phyloP scores from a whole-genome alignment of 108 stramenopile species.

The Mayamaea pseudoterrestris region DNA sequence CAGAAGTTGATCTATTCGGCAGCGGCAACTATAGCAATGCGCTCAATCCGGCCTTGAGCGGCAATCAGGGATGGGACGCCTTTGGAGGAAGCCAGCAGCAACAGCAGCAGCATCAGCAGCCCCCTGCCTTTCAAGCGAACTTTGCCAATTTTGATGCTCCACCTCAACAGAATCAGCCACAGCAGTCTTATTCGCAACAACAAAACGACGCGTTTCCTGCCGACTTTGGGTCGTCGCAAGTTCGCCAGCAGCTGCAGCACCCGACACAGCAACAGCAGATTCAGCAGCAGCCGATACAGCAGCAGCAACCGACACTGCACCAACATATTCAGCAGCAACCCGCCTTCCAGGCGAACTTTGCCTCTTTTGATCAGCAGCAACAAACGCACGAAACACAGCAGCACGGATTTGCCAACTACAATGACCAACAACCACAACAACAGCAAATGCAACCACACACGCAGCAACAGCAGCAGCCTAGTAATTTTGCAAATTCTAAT shows the following conservation, averaged over 20 bases:
- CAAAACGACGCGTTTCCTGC: not conserved
- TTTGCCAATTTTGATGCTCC: constrained; percentile 15
- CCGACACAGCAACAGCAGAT: constrained; percentile 1
- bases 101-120: constrained; percentile 12
- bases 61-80: constrained; percentile 1
- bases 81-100: constrained; percentile 1
- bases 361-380: constrained; percentile 12
- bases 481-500: constrained; percentile 9
- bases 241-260: not conserved
- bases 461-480: constrained; percentile 12
- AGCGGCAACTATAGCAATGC: not conserved
- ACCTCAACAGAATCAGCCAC: not conserved
- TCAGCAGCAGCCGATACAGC: constrained; percentile 13
- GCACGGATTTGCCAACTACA: constrained; percentile 9
- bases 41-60: not conserved
- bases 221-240: not conserved
- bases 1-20: not conserved
- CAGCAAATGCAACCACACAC: constrained; percentile 14
- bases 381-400: constrained; percentile 14
- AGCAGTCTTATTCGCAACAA: not conserved
- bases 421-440: constrained; percentile 2
- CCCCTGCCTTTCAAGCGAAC: constrained; percentile 5
- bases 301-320: not conserved
- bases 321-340: constrained; percentile 15
- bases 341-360: constrained; percentile 6